Conservation (phyloP, 306 rosid genomes). For the Cyclanthera cordifolia region DNA sequence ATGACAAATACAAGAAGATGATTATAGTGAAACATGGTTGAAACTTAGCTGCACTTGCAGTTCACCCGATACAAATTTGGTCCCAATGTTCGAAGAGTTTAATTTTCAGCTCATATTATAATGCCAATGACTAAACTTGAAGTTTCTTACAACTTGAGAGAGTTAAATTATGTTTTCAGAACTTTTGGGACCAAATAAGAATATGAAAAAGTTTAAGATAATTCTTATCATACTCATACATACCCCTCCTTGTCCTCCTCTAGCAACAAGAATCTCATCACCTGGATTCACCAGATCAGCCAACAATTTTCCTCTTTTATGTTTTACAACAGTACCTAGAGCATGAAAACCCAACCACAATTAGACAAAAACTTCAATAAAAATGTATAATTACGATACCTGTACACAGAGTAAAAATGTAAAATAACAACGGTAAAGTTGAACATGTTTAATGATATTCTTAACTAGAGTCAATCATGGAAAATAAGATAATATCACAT, state of each 20-base stretch:
- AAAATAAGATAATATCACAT: too few species aligned
- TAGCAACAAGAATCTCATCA: conserved; percentile 78
- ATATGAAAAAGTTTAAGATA: background rate
- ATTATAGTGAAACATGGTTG: background rate
- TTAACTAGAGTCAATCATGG: too few species aligned
- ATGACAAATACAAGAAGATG: background rate
- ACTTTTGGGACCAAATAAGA: background rate
- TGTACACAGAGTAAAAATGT: too few species aligned
- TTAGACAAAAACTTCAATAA: background rate
- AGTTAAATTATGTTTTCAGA: background rate
- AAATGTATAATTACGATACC: too few species aligned
- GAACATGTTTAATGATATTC: too few species aligned
- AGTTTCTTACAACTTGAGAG: background rate
- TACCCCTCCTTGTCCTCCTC: conserved; percentile 99
- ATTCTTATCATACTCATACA: conserved; percentile 18
- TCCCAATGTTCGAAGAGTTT: background rate
- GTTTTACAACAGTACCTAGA: conserved; percentile 84
- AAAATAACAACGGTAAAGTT: too few species aligned
- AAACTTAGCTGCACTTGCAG: background rate
- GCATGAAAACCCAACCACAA: background rate
- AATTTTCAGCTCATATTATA: background rate
- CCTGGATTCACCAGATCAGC: conserved; percentile 71
- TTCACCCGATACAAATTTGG: background rate
- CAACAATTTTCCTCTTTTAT: conserved; percentile 63
- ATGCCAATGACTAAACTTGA: background rate